These are phyloP conservation scores for Amphirosellinia nigrospora DNA, from an alignment of 495 filamentous ascomycete species.

Conservation along the genomic window DNA sequence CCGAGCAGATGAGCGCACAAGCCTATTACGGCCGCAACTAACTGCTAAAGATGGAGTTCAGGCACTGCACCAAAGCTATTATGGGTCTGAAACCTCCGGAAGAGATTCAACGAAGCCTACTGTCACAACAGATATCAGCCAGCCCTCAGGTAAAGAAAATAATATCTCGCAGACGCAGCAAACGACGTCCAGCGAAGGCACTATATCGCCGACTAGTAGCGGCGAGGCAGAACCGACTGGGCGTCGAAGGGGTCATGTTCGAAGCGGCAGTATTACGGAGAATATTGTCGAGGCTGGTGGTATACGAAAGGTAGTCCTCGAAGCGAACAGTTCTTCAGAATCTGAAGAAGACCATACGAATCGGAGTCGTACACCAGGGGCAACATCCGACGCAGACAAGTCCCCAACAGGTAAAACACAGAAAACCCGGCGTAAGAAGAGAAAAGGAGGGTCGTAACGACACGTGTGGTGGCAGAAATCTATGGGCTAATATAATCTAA, in stretches of 20 bases:
- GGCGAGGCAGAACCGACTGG: slow-evolving; percentile 27
- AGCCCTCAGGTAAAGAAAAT: slow-evolving; percentile 31
- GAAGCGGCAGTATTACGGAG: slow-evolving; percentile 89
- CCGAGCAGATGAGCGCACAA: slow-evolving; percentile 49
- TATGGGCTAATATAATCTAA: neutral
- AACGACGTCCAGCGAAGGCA: slow-evolving; percentile 20
- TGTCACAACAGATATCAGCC: slow-evolving; percentile 29
- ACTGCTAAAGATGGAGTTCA: slow-evolving; percentile 71
- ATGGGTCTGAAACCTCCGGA: slow-evolving; percentile 51
- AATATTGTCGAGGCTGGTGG: slow-evolving; percentile 83
- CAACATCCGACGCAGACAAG: slow-evolving; percentile 22
- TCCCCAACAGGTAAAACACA: slow-evolving; percentile 35
- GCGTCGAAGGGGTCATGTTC: slow-evolving; percentile 62
- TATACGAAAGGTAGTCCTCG: slow-evolving; percentile 83
- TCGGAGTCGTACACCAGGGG: slow-evolving; percentile 16
- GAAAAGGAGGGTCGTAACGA: slow-evolving; percentile 47
- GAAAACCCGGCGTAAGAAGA: slow-evolving; percentile 50
- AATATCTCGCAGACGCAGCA: slow-evolving; percentile 31
- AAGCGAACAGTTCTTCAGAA: slow-evolving; percentile 65
- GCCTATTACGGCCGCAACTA: slow-evolving; percentile 45
- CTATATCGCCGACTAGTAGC: slow-evolving; percentile 30
- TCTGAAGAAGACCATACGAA: slow-evolving; percentile 26
- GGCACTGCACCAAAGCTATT: slow-evolving; percentile 69
- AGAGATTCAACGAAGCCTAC: slow-evolving; percentile 40
- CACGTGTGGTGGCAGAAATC: neutral